Conservation (phyloP, 169 alveolate genomes). For the Cryptosporidium bovis region DNA sequence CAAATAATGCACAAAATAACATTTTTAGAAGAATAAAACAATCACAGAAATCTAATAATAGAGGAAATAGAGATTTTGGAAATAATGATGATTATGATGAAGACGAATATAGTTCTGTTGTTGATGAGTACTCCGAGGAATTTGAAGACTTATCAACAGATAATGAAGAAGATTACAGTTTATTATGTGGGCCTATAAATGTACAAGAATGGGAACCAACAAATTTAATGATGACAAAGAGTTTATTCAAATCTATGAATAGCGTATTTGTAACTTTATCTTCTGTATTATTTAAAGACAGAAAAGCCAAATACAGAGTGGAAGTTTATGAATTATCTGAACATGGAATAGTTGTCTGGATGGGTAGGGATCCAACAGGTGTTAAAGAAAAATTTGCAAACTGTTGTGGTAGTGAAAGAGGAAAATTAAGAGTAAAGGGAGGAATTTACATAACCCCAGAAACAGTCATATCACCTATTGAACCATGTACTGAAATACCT, state of each 20-base stretch:
- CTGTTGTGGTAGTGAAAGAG: slow-evolving; percentile 14
- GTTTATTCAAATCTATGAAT: slow-evolving; percentile 43
- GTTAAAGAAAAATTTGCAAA: slow-evolving; percentile 24
- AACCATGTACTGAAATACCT: slow-evolving; percentile 66
- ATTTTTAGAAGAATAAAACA: slow-evolving; percentile 23
- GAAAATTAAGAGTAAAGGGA: slow-evolving; percentile 50
- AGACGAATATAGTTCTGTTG: slow-evolving; percentile 37
- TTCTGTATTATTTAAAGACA: slow-evolving; percentile 4
- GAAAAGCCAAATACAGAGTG: slow-evolving; percentile 13
- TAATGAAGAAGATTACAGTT: slow-evolving; percentile 47
- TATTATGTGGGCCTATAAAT: slow-evolving; percentile 23
- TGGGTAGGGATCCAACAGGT: slow-evolving; percentile 23
- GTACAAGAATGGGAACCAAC: slow-evolving; percentile 65
- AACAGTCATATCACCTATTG: slow-evolving; percentile 60
- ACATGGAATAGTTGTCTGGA: slow-evolving; percentile 53
- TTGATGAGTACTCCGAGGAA: slow-evolving; percentile 54
- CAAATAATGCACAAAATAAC: slow-evolving; percentile 16
- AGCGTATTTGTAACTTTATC: slow-evolving; percentile 40
- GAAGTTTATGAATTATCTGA: slow-evolving; percentile 54
- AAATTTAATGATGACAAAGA: slow-evolving; percentile 46
- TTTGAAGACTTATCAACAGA: slow-evolving; percentile 60
- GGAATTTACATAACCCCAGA: slow-evolving; percentile 72
- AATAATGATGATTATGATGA: slow-evolving; percentile 51
- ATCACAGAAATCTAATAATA: slow-evolving; percentile 14
- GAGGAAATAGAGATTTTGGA: not conserved